Evolutionary conservation across 2,329 filamentous ascomycete genomes (phyloP).

Genomic region (Fusarium sp.): DNA sequence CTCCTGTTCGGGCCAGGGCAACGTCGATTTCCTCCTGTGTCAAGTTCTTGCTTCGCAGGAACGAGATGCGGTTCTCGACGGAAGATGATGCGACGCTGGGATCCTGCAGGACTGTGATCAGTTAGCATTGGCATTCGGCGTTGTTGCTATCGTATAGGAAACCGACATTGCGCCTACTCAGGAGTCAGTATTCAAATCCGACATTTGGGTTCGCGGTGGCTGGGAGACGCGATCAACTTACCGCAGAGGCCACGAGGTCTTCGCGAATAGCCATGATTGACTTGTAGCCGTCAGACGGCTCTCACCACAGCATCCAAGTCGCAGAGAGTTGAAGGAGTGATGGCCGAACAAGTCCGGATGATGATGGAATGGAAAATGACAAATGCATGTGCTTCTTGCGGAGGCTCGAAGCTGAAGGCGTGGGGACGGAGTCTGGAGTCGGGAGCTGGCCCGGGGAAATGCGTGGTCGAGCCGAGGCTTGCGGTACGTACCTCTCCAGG

Average conservation of each 20-base stretch:
- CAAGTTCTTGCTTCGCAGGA: constrained; percentile 94
- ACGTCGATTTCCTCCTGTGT: constrained; percentile 93
- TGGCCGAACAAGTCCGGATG: constrained; percentile 10
- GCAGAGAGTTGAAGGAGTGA: constrained; percentile 11
- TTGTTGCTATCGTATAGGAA: background rate
- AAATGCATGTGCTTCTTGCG: constrained; percentile 45
- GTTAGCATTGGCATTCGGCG: constrained; percentile 31
- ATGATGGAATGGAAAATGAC: constrained; percentile 36
- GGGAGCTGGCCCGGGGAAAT: constrained; percentile 40
- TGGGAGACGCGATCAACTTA: constrained; percentile 50
- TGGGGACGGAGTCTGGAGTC: constrained; percentile 39
- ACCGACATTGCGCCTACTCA: constrained; percentile 54
- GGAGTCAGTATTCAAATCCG: constrained; percentile 32
- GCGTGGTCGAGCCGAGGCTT: constrained; percentile 47
- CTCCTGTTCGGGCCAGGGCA: constrained; percentile 77
- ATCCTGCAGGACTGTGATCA: constrained; percentile 80
- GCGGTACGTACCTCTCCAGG: constrained; percentile 26
- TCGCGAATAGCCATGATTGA: constrained; percentile 83
- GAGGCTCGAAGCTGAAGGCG: constrained; percentile 24
- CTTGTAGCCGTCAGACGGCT: constrained; percentile 28
- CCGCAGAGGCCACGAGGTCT: constrained; percentile 86
- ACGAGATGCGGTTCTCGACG: constrained; percentile 91
- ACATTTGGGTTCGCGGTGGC: constrained; percentile 5
- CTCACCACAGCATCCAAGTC: constrained; percentile 39
- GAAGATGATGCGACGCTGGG: constrained; percentile 88